Conservation (phyloP, 768 basidiomycete genomes). For the Harrya chromipes region DNA sequence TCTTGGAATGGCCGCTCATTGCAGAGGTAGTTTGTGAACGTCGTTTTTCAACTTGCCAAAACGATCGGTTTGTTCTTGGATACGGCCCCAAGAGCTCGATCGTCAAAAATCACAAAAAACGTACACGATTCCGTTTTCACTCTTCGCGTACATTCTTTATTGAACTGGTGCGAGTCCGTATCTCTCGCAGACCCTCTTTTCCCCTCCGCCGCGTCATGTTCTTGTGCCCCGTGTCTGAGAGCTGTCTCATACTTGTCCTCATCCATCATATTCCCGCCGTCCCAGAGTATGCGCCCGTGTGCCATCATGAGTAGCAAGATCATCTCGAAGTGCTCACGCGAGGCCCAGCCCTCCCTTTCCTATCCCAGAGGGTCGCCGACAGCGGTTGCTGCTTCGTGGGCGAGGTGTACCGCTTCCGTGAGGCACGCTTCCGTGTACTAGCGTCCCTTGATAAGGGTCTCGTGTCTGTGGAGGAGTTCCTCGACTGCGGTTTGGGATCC, state of each 20-base stretch:
- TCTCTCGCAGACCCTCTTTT: conserved; percentile 18
- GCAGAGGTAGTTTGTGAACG: conserved; percentile 24
- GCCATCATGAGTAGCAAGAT: conserved; percentile 29
- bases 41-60: conserved; percentile 20
- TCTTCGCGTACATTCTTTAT: conserved; percentile 8
- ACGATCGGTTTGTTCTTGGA: not conserved
- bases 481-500: too few relatives aligned
- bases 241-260: conserved; percentile 18
- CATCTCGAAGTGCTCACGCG: conserved; percentile 26
- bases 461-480: too few relatives aligned
- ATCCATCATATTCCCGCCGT: conserved; percentile 27
- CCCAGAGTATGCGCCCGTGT: conserved; percentile 30
- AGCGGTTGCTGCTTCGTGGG: too few relatives aligned
- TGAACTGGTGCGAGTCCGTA: conserved; percentile 7
- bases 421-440: too few relatives aligned
- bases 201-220: conserved; percentile 21
- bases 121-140: conserved; percentile 11
- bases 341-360: not conserved
- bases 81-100: not conserved
- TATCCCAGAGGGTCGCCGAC: too few relatives aligned
- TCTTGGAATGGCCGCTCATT: conserved; percentile 15
- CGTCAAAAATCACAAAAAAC: conserved; percentile 3
- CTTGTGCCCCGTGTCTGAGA: conserved; percentile 26
- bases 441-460: too few relatives aligned
- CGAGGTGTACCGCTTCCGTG: too few relatives aligned